These are phyloP conservation scores for Clavispora phyllophila DNA, from an alignment of 805 yeast genomes.

Conservation along the genomic window DNA sequence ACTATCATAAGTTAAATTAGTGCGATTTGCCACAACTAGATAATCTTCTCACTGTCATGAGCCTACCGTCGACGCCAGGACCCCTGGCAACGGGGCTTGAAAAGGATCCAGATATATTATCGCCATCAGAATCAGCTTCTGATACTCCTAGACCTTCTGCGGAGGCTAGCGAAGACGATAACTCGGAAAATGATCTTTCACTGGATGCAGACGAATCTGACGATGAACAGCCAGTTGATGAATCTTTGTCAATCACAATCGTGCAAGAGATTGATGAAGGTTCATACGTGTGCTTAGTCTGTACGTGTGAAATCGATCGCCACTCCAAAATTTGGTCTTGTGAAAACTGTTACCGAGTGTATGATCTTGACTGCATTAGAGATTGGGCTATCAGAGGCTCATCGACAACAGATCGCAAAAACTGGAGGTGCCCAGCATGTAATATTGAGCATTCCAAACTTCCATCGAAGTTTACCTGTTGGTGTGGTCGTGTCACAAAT, in stretches of 20 bases:
- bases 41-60: neutral
- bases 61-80: neutral
- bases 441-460: conserved; percentile 45
- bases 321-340: conserved; percentile 77
- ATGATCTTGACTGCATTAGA: conserved; percentile 76
- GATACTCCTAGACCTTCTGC: neutral
- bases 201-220: conserved; percentile 11
- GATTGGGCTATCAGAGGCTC: conserved; percentile 84
- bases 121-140: neutral
- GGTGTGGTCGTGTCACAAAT: conserved; percentile 80
- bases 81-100: neutral
- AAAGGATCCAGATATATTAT: neutral
- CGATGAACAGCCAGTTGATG: conserved; percentile 15
- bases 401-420: conserved; percentile 51
- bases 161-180: neutral
- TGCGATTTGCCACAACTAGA: neutral
- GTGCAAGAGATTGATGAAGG: conserved; percentile 58
- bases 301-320: conserved; percentile 75
- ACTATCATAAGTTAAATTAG: neutral
- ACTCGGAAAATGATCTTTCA: conserved; percentile 1
- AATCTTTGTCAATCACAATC: conserved; percentile 39
- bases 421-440: conserved; percentile 88
- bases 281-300: conserved; percentile 78
- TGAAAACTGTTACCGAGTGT: conserved; percentile 69
- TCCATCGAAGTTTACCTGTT: conserved; percentile 64